These are phyloP conservation scores for Fusarium poae DNA, from an alignment of 2,329 filamentous ascomycete genomes.

Conservation along the genomic window DNA sequence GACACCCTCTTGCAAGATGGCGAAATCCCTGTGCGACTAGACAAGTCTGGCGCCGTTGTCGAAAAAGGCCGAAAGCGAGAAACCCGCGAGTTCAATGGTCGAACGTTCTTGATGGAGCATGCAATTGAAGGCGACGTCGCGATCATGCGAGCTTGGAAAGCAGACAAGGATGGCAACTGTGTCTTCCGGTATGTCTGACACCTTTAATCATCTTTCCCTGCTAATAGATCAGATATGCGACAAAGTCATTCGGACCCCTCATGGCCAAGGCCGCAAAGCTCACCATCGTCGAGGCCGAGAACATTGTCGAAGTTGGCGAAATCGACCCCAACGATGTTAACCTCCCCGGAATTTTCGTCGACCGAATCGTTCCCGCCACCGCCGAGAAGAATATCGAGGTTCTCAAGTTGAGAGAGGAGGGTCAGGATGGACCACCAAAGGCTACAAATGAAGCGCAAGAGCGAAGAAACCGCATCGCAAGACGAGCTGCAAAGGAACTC, in stretches of 20 bases:
- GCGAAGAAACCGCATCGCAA: constrained; percentile 78
- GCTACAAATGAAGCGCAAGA: constrained; percentile 62
- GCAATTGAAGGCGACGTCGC: constrained; percentile 82
- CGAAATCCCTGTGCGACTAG: constrained; percentile 74
- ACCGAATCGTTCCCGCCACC: constrained; percentile 82
- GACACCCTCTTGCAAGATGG: constrained; percentile 77
- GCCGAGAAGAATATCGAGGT: constrained; percentile 79
- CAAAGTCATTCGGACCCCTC: constrained; percentile 78
- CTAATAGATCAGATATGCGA: constrained; percentile 68
- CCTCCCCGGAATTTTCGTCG: constrained; percentile 85
- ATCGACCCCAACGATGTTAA: constrained; percentile 82
- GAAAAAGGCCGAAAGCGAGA: constrained; percentile 76
- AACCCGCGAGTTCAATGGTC: constrained; percentile 78
- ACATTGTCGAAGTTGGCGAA: constrained; percentile 81
- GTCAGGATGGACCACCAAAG: constrained; percentile 55
- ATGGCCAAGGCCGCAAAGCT: constrained; percentile 85
- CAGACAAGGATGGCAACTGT: constrained; percentile 81
- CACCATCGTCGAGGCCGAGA: constrained; percentile 86
- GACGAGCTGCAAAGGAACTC: constrained; percentile 82
- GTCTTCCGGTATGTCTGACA: constrained; percentile 71
- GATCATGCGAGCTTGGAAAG: constrained; percentile 81
- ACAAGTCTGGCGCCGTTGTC: constrained; percentile 69
- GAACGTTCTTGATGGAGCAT: constrained; percentile 81
- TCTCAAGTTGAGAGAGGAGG: constrained; percentile 67
- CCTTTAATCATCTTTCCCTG: neutral